Conservation (phyloP, 2,329 filamentous ascomycete genomes). For the Orbilia blumenaviensis region DNA sequence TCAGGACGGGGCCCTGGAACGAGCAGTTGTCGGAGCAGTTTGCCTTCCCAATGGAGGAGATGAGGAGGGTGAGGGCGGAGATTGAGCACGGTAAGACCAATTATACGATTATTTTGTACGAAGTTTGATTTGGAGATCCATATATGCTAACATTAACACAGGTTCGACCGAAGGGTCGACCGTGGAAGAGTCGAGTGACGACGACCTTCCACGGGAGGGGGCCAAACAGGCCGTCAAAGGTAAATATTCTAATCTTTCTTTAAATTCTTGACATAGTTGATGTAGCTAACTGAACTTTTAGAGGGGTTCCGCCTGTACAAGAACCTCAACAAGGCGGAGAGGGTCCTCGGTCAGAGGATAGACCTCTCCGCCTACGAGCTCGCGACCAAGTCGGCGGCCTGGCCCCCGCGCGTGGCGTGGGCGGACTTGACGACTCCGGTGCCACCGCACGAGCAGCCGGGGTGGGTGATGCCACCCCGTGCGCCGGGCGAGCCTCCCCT, state of each 20-base stretch:
- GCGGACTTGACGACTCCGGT: not conserved
- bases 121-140: too few species aligned
- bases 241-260: not conserved
- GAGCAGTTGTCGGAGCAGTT: not conserved
- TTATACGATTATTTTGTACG: too few species aligned
- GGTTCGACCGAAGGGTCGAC: not conserved
- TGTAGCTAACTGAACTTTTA: not conserved
- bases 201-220: not conserved
- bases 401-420: not conserved
- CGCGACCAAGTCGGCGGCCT: not conserved
- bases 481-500: not conserved
- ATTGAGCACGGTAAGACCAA: not conserved
- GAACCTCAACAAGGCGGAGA: not conserved
- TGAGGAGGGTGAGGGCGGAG: not conserved
- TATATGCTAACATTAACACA: too few species aligned
- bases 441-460: not conserved
- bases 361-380: not conserved
- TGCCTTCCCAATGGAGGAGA: not conserved
- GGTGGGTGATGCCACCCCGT: not conserved
- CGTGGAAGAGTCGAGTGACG: not conserved
- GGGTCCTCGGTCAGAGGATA: not conserved
- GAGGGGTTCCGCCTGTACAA: not conserved
- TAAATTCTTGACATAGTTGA: not conserved
- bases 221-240: not conserved
- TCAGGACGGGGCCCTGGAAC: not conserved